Conservation (phyloP, 352 stramenopile genomes). For the Pythium apleroticum region DNA sequence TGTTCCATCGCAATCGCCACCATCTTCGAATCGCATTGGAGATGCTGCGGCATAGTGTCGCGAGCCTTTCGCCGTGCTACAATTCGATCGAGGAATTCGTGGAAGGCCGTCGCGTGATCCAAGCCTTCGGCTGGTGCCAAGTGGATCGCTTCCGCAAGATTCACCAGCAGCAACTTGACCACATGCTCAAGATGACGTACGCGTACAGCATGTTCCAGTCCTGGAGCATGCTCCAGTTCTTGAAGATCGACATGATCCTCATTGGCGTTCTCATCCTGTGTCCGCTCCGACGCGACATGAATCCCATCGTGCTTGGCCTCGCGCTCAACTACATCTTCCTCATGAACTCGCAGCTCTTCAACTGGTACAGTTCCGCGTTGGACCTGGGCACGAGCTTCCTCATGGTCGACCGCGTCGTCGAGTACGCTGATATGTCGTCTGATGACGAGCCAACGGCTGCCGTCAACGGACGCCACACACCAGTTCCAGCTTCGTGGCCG, state of each 20-base stretch:
- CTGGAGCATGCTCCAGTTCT: slow-evolving; percentile 23
- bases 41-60: slow-evolving; percentile 20
- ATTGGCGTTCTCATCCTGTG: slow-evolving; percentile 22
- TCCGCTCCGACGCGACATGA: slow-evolving; percentile 18
- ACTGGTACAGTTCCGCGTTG: slow-evolving; percentile 51
- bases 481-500: slow-evolving; percentile 7
- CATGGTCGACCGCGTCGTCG: slow-evolving; percentile 23
- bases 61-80: slow-evolving; percentile 26
- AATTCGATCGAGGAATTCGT: slow-evolving; percentile 29
- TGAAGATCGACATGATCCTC: slow-evolving; percentile 25
- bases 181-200: slow-evolving; percentile 23
- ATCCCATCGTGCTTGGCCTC: slow-evolving; percentile 58
- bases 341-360: slow-evolving; percentile 27
- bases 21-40: slow-evolving; percentile 25
- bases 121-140: slow-evolving; percentile 20
- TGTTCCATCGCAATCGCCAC: slow-evolving; percentile 24
- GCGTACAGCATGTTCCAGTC: slow-evolving; percentile 21
- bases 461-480: slow-evolving; percentile 6
- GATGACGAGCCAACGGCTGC: slow-evolving; percentile 25
- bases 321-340: slow-evolving; percentile 68
- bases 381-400: slow-evolving; percentile 43
- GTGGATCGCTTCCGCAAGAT: slow-evolving; percentile 18
- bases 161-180: slow-evolving; percentile 22
- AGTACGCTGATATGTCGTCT: slow-evolving; percentile 14
- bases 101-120: slow-evolving; percentile 25